Evolutionary conservation across 371 early-diverging fungal genomes (phyloP), one percentile per base, ranked within the genome.

Genomic region (Coemansia sp.): DNA sequence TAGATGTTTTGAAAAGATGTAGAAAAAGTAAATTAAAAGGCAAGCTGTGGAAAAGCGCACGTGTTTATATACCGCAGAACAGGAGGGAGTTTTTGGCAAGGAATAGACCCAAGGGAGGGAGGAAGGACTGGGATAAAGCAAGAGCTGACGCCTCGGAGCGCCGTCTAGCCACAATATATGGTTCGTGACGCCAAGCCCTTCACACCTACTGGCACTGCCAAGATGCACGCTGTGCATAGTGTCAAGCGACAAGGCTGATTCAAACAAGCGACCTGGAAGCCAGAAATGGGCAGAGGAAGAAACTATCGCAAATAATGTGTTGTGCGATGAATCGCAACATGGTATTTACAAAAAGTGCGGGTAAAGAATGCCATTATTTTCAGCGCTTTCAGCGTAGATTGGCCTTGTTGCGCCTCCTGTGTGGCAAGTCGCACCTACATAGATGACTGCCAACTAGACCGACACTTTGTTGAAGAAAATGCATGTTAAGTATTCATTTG

Each of bases 151-250:
- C 45, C 59, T 42, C 59, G 37, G 37, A 7, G 45, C 47, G 59
- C 45, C 27, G 59, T 27, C 24, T 40, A 26, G 55, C 55, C 55
- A 54, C 55, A 54, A 54, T 54, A 54, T 54, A 54, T 54, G 55
- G 26, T n/a, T 54, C 31, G 7, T n/a, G 29, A 31, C 16, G 55
- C 55, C 55, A 54, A 54, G 55, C 55, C 55, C 55, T 26, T 24
- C n/a, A 22, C n/a, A 14, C 18, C 24, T 29, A 31, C 55, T 29
- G 6, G 18, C 16, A 31, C 55, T 29, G 29, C 29, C 55, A 26
- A 29, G 29, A 31, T 14, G 16, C 10, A 14, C 24, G 7, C 27
- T 29, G 29, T 6, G 22, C 59, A 59, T 18, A n/a, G 45, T 45
- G 27, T 59, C 45, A 45, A 59, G 59, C 45, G 59, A 59, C 45